Evolutionary conservation across 2,329 filamentous ascomycete species (phyloP).

Genomic region (Passalora sequoiae): DNA sequence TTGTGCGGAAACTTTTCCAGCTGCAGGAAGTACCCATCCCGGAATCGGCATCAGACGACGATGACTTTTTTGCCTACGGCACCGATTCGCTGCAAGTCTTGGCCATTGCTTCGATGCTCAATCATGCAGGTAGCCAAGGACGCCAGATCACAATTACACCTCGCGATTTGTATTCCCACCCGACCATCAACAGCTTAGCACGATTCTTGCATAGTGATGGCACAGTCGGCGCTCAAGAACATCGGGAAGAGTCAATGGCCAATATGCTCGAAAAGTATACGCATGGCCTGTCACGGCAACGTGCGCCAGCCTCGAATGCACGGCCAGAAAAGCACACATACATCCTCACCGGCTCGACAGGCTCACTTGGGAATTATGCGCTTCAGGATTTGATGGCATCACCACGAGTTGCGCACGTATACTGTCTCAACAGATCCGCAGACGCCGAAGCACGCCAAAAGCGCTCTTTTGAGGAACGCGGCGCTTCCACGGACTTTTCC

Average conservation of each 20-base stretch:
- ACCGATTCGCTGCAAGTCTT: conserved; percentile 34
- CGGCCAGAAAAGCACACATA: conserved; percentile 23
- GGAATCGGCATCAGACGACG: conserved; percentile 21
- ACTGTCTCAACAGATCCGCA: conserved; percentile 30
- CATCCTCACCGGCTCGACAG: conserved; percentile 35
- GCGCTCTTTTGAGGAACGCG: conserved; percentile 21
- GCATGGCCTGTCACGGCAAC: conserved; percentile 14
- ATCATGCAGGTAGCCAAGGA: conserved; percentile 16
- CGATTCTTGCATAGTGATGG: conserved; percentile 11
- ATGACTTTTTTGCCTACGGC: conserved; percentile 33
- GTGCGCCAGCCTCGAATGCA: background rate
- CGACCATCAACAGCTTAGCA: conserved; percentile 29
- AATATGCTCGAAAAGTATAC: conserved; percentile 32
- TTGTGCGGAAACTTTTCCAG: conserved; percentile 14
- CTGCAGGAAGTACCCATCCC: conserved; percentile 15
- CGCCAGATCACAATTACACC: conserved; percentile 20
- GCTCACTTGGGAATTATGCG: conserved; percentile 34
- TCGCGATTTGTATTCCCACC: conserved; percentile 32
- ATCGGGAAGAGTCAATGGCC: conserved; percentile 25
- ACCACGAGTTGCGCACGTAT: conserved; percentile 26
- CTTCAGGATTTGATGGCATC: conserved; percentile 29
- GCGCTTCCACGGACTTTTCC: conserved; percentile 22
- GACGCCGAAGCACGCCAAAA: conserved; percentile 24
- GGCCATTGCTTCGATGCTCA: conserved; percentile 26
- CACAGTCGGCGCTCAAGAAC: conserved; percentile 1